A percentile compares a stretch with the other conserved stretches of the same genome.
Conservation (phyloP, 441 rosid species). For the Bruguiera hainesii region DNA sequence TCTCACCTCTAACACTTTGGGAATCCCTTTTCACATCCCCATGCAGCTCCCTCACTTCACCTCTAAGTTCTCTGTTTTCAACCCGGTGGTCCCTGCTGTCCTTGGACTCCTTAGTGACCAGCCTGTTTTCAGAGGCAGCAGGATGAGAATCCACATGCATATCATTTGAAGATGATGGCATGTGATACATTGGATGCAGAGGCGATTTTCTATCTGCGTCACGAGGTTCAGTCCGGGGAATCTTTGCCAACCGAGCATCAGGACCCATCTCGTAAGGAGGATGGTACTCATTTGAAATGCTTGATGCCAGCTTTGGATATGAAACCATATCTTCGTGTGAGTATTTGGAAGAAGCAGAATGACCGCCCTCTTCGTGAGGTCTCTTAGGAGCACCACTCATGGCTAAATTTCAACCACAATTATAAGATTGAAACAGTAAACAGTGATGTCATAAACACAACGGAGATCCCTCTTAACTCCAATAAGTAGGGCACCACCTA, state of each 20-base stretch:
- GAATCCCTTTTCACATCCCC: conserved; percentile 69
- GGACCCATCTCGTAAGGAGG: conserved; percentile 48
- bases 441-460: not conserved
- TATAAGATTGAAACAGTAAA: not conserved
- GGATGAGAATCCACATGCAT: conserved; percentile 55
- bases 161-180: conserved; percentile 55
- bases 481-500: no score
- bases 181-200: conserved; percentile 52
- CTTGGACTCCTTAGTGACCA: conserved; percentile 64
- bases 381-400: conserved; percentile 95
- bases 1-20: conserved; percentile 58
- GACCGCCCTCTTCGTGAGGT: conserved; percentile 76
- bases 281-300: conserved; percentile 47
- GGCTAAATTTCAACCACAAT: not conserved
- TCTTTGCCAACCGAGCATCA: conserved; percentile 61
- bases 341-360: conserved; percentile 67
- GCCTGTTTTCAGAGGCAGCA: conserved; percentile 42
- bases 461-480: not conserved
- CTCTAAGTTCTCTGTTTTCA: conserved; percentile 59
- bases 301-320: conserved; percentile 60
- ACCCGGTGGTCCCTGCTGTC: conserved; percentile 51
- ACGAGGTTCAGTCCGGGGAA: conserved; percentile 67
- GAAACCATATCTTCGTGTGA: conserved; percentile 64
- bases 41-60: conserved; percentile 53
- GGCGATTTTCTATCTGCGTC: conserved; percentile 87